Base-by-base conservation (phyloP, 768 basidiomycete genomes). In the Mycena sanguinolenta region DNA sequence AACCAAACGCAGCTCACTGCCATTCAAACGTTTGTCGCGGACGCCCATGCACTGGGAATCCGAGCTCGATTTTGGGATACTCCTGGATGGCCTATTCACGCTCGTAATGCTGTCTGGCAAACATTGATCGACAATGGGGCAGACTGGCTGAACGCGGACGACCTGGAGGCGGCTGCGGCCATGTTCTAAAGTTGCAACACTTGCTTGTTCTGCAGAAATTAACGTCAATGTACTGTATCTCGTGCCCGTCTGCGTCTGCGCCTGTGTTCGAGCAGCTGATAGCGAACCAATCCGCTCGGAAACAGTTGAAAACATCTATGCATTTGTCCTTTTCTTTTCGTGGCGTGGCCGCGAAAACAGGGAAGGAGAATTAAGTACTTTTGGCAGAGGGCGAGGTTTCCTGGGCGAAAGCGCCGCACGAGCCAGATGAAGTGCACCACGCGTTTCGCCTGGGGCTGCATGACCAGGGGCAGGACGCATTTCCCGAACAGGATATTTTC, bases 121-220 rank as follows among this genome's bases (percentile, higher is more conserved):
- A 79, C 79, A 52, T 69, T 88, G 60, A 58, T 84, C 70, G 75
- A 84, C 42, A 80, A 80, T 46, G 86, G 86, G 8, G 84, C 82
- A 21, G 84, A 86, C 71, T 88, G 86, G 85, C 73, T 88, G 70
- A 88, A 88, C 71, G 87, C 84, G 16, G 87, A 88, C 75, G 86
- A 88, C 67, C 77, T 86, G 36, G 81, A 80, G 65, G 84, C 84
- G 27, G 70, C 70, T 67, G 83, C 84, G 7, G 81, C 76, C 39
- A 67, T 76, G 27, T 84, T 82, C 70, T 80, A 61, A 64, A 67
- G 50, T 42, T 57, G 49, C 62, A 64, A 50, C 46, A 34, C 32
- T 34, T 34, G 10, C 32, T 39, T 39, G 13, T 38, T 39, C 39
- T 17, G 32, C 32, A 10, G 32, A 39, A 39, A 14, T 39, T 17